Conservation (phyloP, 768 basidiomycete genomes). For the Pulveroboletus sp. region DNA sequence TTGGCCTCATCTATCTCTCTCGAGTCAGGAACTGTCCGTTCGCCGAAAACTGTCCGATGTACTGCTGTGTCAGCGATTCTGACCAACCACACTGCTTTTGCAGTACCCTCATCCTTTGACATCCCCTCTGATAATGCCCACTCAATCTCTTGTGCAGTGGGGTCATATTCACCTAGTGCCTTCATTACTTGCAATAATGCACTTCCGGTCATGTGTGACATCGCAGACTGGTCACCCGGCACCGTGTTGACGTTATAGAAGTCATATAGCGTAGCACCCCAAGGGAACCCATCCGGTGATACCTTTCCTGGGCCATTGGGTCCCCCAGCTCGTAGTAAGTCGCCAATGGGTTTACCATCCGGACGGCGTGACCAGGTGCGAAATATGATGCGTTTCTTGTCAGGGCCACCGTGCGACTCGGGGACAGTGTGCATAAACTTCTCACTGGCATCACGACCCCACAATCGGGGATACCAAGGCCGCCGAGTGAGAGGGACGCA, state of each 20-base stretch:
- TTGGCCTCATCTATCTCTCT: too few species aligned
- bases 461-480: background rate
- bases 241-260: constrained; percentile 14
- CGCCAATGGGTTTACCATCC: too few species aligned
- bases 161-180: constrained; percentile 15
- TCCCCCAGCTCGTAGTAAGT: too few species aligned
- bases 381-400: constrained; percentile 18
- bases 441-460: constrained; percentile 8
- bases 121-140: constrained; percentile 24
- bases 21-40: too few species aligned
- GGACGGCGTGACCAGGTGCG: too few species aligned
- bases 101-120: constrained; percentile 17
- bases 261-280: constrained; percentile 30
- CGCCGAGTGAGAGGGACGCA: background rate
- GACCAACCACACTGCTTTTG: constrained; percentile 17
- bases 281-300: constrained; percentile 21
- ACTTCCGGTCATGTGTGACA: constrained; percentile 19
- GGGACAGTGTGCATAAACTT: constrained; percentile 5
- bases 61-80: too few species aligned
- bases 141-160: constrained; percentile 13
- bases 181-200: constrained; percentile 11
- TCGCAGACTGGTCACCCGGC: background rate
- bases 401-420: accelerated
- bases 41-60: too few species aligned
- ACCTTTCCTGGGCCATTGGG: too few species aligned